Percentiles rank a stretch among this genome's conserved stretches.
Evolutionary conservation across 305 asterid species (phyloP).

Genomic region (Solanum aculeatissimum): DNA sequence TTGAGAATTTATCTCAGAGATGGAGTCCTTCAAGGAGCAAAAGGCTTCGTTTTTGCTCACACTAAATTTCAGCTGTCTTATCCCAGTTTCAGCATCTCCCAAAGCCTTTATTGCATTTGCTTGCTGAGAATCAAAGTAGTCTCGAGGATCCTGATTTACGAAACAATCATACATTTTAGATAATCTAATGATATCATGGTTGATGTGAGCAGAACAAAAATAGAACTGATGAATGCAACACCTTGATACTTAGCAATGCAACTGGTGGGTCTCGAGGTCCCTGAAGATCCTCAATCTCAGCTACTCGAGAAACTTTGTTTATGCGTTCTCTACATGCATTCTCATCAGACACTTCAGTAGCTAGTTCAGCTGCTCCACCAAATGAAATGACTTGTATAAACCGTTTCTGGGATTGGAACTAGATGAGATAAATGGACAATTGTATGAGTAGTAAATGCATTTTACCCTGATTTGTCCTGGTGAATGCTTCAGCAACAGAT

Average conservation of each 20-base stretch:
- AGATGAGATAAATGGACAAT: neutral
- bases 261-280: constrained; percentile 83
- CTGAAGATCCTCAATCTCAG: constrained; percentile 93
- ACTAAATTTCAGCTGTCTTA: constrained; percentile 34
- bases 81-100: constrained; percentile 58
- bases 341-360: constrained; percentile 46
- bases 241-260: constrained; percentile 95
- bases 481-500: constrained; percentile 93
- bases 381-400: neutral
- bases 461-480: constrained; percentile 69
- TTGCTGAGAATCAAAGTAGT: constrained; percentile 94
- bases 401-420: neutral
- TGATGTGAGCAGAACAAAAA: neutral
- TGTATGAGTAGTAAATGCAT: neutral
- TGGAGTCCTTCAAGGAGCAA: constrained; percentile 39
- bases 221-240: constrained; percentile 1
- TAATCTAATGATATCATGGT: neutral
- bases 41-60: constrained; percentile 59
- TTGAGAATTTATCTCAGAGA: constrained; percentile 39
- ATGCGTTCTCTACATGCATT: constrained; percentile 42
- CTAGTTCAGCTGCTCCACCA: constrained; percentile 49
- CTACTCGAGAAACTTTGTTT: constrained; percentile 50
- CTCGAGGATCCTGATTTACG: constrained; percentile 82
- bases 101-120: constrained; percentile 68
- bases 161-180: constrained; percentile 11